phyloP scores from a whole-genome alignment of 1,284 basidiomycete species.

The Amylostereum areolatum region DNA sequence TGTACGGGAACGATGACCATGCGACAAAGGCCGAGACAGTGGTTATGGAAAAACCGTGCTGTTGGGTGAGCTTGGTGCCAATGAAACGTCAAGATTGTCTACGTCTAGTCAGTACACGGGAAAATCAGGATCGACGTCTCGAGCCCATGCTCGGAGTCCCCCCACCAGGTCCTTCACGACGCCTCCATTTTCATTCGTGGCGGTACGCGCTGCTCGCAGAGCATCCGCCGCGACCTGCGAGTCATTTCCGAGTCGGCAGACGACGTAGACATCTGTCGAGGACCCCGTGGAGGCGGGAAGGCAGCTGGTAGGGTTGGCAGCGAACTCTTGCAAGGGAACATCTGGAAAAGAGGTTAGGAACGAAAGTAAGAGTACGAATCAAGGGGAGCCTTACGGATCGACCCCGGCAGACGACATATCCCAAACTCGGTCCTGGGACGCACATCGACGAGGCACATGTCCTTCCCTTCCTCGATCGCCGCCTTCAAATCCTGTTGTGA shows the following conservation, averaged over 20 bases:
- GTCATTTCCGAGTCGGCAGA: slow-evolving; percentile 92
- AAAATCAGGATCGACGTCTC: slow-evolving; percentile 65
- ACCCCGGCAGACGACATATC: slow-evolving; percentile 77
- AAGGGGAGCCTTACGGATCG: slow-evolving; percentile 57
- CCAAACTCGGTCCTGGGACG: slow-evolving; percentile 79
- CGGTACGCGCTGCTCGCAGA: slow-evolving; percentile 41
- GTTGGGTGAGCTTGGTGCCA: too few relatives aligned
- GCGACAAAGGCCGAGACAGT: too few relatives aligned
- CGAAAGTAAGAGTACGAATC: not conserved
- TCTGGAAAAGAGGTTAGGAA: slow-evolving; percentile 34
- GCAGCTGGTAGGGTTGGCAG: slow-evolving; percentile 47
- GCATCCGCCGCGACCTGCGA: slow-evolving; percentile 81
- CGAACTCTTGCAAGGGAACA: slow-evolving; percentile 57
- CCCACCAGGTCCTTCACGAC: slow-evolving; percentile 70
- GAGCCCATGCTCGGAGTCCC: slow-evolving; percentile 74
- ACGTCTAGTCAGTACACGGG: slow-evolving; percentile 76
- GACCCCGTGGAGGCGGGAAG: slow-evolving; percentile 22
- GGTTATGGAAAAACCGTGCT: too few relatives aligned
- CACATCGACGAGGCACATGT: slow-evolving; percentile 72
- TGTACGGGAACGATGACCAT: too few relatives aligned
- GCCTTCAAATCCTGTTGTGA: slow-evolving; percentile 36
- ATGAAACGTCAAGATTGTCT: too few relatives aligned
- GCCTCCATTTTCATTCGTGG: slow-evolving; percentile 11
- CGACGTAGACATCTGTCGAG: slow-evolving; percentile 37
- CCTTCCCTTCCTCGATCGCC: slow-evolving; percentile 26